Conservation (phyloP, 768 basidiomycete species). For the Tricholoma sp. region DNA sequence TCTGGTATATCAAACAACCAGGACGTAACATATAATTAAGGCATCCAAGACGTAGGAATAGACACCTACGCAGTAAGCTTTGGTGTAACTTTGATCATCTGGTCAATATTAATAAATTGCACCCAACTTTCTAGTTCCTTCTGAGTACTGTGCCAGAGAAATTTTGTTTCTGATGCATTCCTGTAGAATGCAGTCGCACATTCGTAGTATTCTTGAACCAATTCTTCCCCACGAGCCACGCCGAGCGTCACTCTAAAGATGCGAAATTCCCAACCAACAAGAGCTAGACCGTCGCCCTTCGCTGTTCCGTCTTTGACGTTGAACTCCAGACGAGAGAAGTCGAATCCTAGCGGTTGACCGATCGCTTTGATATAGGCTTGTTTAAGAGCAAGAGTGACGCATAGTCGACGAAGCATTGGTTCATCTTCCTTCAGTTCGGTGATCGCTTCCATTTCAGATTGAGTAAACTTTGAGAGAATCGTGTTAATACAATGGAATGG, state of each 20-base stretch:
- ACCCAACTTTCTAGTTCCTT: slow-evolving; percentile 76
- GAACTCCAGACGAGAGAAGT: slow-evolving; percentile 79
- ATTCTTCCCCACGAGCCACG: slow-evolving; percentile 49
- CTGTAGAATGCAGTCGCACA: slow-evolving; percentile 78
- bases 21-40: not conserved
- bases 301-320: slow-evolving; percentile 59
- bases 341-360: slow-evolving; percentile 76
- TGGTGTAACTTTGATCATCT: slow-evolving; percentile 73
- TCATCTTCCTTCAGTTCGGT: slow-evolving; percentile 51
- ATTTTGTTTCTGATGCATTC: slow-evolving; percentile 56
- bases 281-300: slow-evolving; percentile 59
- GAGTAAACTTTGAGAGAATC: slow-evolving; percentile 19
- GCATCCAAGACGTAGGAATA: not conserved
- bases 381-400: slow-evolving; percentile 75
- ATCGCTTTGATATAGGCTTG: slow-evolving; percentile 80
- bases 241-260: slow-evolving; percentile 72
- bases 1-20: not conserved
- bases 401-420: slow-evolving; percentile 65
- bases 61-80: slow-evolving; percentile 55
- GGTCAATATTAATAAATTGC: slow-evolving; percentile 79
- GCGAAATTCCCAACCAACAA: slow-evolving; percentile 84
- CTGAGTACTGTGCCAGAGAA: slow-evolving; percentile 64
- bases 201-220: slow-evolving; percentile 66
- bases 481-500: not conserved
- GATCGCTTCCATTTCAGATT: slow-evolving; percentile 50